phyloP scores from a whole-genome alignment of 805 yeast species.

The Wickerhamiella nectarea region DNA sequence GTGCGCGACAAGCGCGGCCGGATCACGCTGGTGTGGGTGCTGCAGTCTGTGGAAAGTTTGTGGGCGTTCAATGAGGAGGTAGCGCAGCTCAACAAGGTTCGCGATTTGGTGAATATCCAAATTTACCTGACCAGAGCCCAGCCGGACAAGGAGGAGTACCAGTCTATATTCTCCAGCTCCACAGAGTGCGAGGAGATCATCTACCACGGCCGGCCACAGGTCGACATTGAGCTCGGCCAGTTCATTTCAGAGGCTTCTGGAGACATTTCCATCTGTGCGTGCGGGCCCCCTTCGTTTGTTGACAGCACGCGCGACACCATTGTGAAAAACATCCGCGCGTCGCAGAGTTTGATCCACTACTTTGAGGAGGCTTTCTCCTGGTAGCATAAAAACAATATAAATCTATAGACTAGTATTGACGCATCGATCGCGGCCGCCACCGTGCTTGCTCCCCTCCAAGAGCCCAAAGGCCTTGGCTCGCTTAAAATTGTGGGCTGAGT shows the following conservation, averaged over 20 bases:
- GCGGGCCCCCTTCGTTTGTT: slow-evolving; percentile 48
- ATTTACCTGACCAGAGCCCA: slow-evolving; percentile 3
- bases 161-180: background rate
- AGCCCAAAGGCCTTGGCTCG: background rate
- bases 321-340: slow-evolving; percentile 18
- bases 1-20: slow-evolving; percentile 11
- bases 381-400: slow-evolving; percentile 14
- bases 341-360: slow-evolving; percentile 23
- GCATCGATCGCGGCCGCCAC: too few relatives aligned
- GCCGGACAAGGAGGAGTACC: background rate
- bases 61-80: slow-evolving; percentile 40
- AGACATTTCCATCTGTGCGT: slow-evolving; percentile 38
- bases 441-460: too few relatives aligned
- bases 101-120: slow-evolving; percentile 18
- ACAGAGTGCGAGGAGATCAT: background rate
- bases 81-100: slow-evolving; percentile 26
- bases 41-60: slow-evolving; percentile 29
- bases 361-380: slow-evolving; percentile 28
- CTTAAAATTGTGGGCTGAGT: background rate
- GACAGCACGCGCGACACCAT: slow-evolving; percentile 39
- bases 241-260: slow-evolving; percentile 22
- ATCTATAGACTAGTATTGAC: too few relatives aligned
- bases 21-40: slow-evolving; percentile 19
- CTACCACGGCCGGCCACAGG: slow-evolving; percentile 18
- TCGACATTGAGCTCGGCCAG: slow-evolving; percentile 11